Evolutionary conservation across 73 alveolate species (phyloP), one percentile per base, ranked within the genome.

Genomic region (Effrenium voratum): DNA sequence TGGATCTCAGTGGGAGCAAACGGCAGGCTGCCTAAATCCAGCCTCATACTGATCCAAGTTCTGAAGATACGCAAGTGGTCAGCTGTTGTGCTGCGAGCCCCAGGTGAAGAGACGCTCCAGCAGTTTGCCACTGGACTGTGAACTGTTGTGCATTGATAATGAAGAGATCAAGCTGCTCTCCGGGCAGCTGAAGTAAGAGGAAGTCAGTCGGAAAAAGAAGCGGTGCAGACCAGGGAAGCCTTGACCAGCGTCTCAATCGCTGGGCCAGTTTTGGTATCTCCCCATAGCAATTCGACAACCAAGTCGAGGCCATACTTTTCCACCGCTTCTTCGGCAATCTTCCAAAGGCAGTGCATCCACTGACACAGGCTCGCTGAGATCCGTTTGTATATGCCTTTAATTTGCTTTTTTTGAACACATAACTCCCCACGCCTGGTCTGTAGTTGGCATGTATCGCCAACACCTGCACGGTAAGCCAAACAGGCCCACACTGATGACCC

Each of bases 1-100:
- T 73, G 98, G 90, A 10, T 60, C 98, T 34, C 90, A 72, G 40
- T 91, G 98, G 98, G 98, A 91, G 90, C 91, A 91, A 30, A 87
- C 95, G 5, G 95, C 36, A 28, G 38, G 72, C 13, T 59, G 95
- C 30, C 55, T 30, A 30, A n/a, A n/a, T n/a, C n/a, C n/a, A n/a
- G n/a, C n/a, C n/a, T n/a, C n/a, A n/a, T n/a, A n/a, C n/a, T n/a
- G n/a, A n/a, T 26, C 12, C 77, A 66, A 30, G 32, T 26, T 12
- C 77, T 26, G 15, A 32, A 32, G 77, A 12, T 36, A 12, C 63
- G 10, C 22, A 26, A 19, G 22, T 59, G n/a, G 30, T 59, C 1
- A 28, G 30, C 34, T 40, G 22, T 66, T 66, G 24, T 32, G 19
- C 77, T 28, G 77, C 22, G 36, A 36, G 4, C 43, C 6, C n/a